These are phyloP conservation scores for Phlegmacium glaucopus DNA, from an alignment of 768 basidiomycete genomes.

Conservation along the genomic window DNA sequence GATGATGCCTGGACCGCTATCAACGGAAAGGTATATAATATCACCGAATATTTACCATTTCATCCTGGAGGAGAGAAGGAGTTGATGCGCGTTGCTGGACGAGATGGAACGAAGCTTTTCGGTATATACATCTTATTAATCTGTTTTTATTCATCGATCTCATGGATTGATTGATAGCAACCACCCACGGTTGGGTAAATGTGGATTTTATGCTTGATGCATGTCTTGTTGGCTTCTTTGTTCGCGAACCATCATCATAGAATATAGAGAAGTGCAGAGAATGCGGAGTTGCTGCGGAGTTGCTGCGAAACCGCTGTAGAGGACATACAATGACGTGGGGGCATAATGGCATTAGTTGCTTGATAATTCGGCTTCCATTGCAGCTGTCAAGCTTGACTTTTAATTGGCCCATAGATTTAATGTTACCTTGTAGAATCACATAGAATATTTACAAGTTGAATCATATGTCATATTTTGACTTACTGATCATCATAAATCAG, in stretches of 20 bases:
- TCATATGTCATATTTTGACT: too few relatives aligned
- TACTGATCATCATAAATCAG: too few relatives aligned
- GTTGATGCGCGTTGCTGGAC: conserved; percentile 90
- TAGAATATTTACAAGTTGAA: too few relatives aligned
- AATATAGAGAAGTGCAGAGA: not conserved
- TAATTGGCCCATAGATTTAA: too few relatives aligned
- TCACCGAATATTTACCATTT: conserved; percentile 85
- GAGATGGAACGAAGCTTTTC: conserved; percentile 94
- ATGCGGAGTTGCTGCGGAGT: too few relatives aligned
- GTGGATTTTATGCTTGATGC: conserved; percentile 94
- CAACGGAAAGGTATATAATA: conserved; percentile 94
- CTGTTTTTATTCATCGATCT: conserved; percentile 1
- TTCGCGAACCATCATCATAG: conserved; percentile 52
- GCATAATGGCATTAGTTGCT: too few relatives aligned
- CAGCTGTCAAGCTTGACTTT: too few relatives aligned
- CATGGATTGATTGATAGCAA: conserved; percentile 44
- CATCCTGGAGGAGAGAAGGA: conserved; percentile 96
- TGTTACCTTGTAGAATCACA: too few relatives aligned
- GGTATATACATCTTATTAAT: conserved; percentile 47
- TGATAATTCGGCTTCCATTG: too few relatives aligned
- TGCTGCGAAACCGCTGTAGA: too few relatives aligned
- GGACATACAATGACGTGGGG: too few relatives aligned
- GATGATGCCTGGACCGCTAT: conserved; percentile 94
- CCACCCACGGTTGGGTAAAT: conserved; percentile 96
- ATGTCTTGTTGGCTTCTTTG: conserved; percentile 88